Conservation (phyloP, 495 filamentous ascomycete species). For the Lindgomyces ingoldianus region DNA sequence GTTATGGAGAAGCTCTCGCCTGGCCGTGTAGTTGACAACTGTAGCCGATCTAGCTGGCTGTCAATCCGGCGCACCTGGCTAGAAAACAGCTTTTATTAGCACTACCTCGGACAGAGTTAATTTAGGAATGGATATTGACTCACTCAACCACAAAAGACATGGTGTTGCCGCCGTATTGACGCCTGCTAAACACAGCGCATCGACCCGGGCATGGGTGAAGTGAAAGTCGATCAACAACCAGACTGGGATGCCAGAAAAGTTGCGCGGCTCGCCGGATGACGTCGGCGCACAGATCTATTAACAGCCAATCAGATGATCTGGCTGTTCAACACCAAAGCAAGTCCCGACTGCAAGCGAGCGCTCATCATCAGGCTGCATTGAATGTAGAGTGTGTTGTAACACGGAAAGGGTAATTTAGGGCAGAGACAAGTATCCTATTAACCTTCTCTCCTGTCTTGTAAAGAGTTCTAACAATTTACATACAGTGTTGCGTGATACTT, state of each 20-base stretch:
- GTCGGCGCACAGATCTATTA: not conserved
- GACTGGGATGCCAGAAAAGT: not conserved
- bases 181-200: not conserved
- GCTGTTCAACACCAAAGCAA: not conserved
- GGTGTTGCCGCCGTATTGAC: conserved; percentile 21
- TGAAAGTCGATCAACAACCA: conserved; percentile 1
- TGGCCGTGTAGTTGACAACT: conserved; percentile 51
- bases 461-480: too few species aligned
- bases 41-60: conserved; percentile 73
- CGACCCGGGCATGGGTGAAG: not conserved
- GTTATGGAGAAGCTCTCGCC: conserved; percentile 34
- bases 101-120: too few species aligned
- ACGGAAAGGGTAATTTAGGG: too few species aligned
- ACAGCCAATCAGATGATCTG: conserved; percentile 1
- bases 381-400: too few species aligned
- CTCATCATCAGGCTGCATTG: too few species aligned
- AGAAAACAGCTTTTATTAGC: too few species aligned
- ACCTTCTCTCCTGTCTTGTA: too few species aligned
- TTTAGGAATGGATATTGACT: conserved; percentile 9
- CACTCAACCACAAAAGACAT: conserved; percentile 42
- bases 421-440: too few species aligned
- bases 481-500: too few species aligned
- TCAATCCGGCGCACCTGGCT: conserved; percentile 83
- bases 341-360: not conserved
- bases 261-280: conserved; percentile 6